Percentiles rank a stretch among this genome's conserved stretches.
phyloP scores from a whole-genome alignment of 164 flowering plant species.

The Magnolia changhungtana region DNA sequence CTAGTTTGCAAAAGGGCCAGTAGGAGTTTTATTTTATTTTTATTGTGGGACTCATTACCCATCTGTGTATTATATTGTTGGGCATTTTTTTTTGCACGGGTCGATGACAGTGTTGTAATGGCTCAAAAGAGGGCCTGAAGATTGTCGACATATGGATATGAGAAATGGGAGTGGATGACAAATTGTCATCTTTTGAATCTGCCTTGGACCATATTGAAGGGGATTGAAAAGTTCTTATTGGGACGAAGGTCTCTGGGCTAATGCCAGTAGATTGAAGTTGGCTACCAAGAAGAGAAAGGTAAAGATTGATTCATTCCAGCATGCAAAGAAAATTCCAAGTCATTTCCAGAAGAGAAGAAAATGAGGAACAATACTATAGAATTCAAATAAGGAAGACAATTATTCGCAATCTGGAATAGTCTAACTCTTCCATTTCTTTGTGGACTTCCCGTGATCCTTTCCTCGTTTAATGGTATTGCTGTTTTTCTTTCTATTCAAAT shows the following conservation, averaged over 20 bases:
- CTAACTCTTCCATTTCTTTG: background rate
- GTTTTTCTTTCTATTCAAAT: background rate
- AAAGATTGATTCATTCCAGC: no score
- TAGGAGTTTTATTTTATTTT: background rate
- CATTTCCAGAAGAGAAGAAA: background rate
- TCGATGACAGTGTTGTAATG: background rate
- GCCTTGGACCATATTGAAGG: background rate
- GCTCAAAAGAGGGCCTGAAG: background rate
- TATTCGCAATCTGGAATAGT: background rate
- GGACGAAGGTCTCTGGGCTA: no score
- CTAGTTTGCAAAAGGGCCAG: background rate
- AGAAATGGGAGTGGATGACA: background rate
- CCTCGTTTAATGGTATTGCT: background rate
- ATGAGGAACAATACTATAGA: no score
- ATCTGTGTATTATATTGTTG: background rate
- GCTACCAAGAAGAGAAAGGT: no score
- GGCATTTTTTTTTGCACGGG: background rate
- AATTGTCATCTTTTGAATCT: background rate
- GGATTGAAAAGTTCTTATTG: background rate
- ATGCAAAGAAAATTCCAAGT: background rate
- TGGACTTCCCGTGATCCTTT: background rate
- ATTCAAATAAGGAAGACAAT: no score
- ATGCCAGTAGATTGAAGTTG: no score
- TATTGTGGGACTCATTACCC: background rate
- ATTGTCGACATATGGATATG: background rate